A percentile compares a stretch with the other conserved stretches of the same genome.
phyloP scores from a whole-genome alignment of 805 yeast species.

The Yamadazyma sp. region DNA sequence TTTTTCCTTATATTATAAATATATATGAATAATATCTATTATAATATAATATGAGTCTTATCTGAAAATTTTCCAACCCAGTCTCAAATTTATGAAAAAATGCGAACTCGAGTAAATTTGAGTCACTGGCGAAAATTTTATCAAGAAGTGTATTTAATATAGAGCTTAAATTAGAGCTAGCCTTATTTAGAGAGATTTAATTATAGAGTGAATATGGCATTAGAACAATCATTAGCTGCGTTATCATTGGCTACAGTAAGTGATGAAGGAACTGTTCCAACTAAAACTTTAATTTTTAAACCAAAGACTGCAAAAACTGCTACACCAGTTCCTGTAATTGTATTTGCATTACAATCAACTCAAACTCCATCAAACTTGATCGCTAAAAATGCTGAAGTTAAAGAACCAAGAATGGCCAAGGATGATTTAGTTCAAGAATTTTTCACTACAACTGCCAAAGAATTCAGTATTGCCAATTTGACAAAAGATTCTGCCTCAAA shows the following conservation, averaged over 20 bases:
- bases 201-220: constrained; percentile 44
- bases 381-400: constrained; percentile 65
- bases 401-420: constrained; percentile 86
- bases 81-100: no score
- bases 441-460: constrained; percentile 55
- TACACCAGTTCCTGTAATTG: constrained; percentile 73
- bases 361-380: constrained; percentile 63
- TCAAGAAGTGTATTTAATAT: not conserved
- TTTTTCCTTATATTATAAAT: no score
- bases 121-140: constrained; percentile 3
- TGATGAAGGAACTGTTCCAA: constrained; percentile 48
- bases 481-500: constrained; percentile 46
- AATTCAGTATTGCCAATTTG: constrained; percentile 57
- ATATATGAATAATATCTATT: not conserved
- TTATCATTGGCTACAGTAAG: constrained; percentile 58
- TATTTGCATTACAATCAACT: constrained; percentile 70
- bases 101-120: constrained; percentile 2
- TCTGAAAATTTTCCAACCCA: no score
- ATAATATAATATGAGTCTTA: not conserved
- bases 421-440: constrained; percentile 71
- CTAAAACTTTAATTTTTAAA: constrained; percentile 82
- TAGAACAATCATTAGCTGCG: constrained; percentile 65
- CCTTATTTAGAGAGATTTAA: not conserved
- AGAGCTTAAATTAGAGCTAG: no score
- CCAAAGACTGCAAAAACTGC: constrained; percentile 87